Evolutionary conservation across 768 basidiomycete genomes (phyloP).

Genomic region (Tubosaeta sp.): DNA sequence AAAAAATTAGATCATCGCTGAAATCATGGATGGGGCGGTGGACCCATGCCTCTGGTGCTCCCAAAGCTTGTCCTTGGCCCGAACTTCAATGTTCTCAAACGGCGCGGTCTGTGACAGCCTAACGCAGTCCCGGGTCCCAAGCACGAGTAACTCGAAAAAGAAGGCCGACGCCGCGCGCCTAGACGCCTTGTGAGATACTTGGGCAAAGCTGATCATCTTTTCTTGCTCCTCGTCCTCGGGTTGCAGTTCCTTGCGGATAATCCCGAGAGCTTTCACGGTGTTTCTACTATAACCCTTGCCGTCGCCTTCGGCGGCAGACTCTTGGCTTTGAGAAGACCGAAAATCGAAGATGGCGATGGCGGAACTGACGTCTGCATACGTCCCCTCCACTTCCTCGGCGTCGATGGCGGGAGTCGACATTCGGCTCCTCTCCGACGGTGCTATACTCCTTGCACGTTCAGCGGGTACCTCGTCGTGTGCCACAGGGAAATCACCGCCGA

Average conservation of each 20-base stretch:
- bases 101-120: conserved; percentile 68
- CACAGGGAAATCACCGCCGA: conserved; percentile 44
- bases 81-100: conserved; percentile 84
- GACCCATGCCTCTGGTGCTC: conserved; percentile 54
- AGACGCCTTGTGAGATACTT: conserved; percentile 80
- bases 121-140: conserved; percentile 90
- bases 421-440: conserved; percentile 55
- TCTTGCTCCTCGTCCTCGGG: conserved; percentile 48
- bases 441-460: conserved; percentile 44
- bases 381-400: conserved; percentile 58
- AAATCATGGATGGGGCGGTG: conserved; percentile 42
- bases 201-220: conserved; percentile 71
- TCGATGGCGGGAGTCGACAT: conserved; percentile 66
- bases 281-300: conserved; percentile 84
- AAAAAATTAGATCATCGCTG: conserved; percentile 34
- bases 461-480: conserved; percentile 30
- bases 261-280: conserved; percentile 75
- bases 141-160: conserved; percentile 95
- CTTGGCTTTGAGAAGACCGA: conserved; percentile 49
- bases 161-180: conserved; percentile 91
- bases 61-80: conserved; percentile 82
- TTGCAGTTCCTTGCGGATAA: conserved; percentile 71
- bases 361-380: conserved; percentile 66
- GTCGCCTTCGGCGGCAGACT: conserved; percentile 45
- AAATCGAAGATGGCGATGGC: conserved; percentile 81